Percentiles rank a stretch among this genome's conserved stretches.
These are phyloP conservation scores for Marasmius tenuissimus DNA, from an alignment of 1,284 basidiomycete species.

Conservation along the genomic window DNA sequence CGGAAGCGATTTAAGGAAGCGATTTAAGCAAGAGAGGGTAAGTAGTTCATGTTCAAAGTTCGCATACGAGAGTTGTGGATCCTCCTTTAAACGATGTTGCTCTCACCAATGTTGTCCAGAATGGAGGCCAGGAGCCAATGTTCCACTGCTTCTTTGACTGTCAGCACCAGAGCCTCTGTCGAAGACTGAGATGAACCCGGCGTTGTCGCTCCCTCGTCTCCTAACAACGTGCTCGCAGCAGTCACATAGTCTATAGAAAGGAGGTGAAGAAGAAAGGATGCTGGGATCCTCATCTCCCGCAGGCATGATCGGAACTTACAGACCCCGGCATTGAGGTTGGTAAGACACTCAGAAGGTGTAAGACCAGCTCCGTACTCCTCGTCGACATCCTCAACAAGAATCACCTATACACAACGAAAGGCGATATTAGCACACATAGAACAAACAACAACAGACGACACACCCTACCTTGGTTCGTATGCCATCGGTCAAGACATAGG, in stretches of 20 bases:
- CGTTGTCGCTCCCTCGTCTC: too few relatives aligned
- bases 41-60: too few relatives aligned
- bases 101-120: conserved; percentile 1
- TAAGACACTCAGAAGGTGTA: neutral
- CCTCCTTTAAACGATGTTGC: neutral
- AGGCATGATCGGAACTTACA: neutral
- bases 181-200: too few relatives aligned
- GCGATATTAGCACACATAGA: too few relatives aligned
- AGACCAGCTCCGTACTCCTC: neutral
- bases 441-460: neutral
- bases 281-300: neutral
- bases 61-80: too few relatives aligned
- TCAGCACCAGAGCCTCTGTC: neutral
- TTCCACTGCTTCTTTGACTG: neutral
- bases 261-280: neutral
- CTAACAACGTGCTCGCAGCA: neutral
- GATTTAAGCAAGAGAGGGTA: too few relatives aligned
- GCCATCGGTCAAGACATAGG: neutral
- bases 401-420: neutral
- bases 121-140: conserved; percentile 1
- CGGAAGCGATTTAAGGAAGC: too few relatives aligned
- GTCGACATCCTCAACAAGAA: neutral
- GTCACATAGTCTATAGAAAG: neutral
- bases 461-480: neutral
- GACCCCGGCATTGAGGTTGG: neutral